These are phyloP conservation scores for Claviceps pazoutovae DNA, from an alignment of 2,329 filamentous ascomycete species.

Conservation along the genomic window DNA sequence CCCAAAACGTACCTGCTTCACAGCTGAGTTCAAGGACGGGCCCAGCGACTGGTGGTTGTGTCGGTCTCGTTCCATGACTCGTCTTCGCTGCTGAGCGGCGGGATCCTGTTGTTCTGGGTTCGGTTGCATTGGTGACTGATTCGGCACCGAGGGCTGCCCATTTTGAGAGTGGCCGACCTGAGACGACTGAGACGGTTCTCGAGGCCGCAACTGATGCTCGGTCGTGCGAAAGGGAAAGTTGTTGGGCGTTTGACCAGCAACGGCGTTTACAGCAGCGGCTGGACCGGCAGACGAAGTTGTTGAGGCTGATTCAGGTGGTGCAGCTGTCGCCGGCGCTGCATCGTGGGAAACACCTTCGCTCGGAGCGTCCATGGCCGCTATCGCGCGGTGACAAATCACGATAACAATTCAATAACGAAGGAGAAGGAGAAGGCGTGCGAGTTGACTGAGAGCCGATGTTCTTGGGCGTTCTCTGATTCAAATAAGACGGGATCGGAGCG, in stretches of 20 bases:
- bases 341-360: neutral
- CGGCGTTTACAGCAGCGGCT: conserved; percentile 1
- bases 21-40: conserved; percentile 42
- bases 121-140: conserved; percentile 3
- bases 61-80: conserved; percentile 31
- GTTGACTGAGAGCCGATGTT: neutral
- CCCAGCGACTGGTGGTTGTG: conserved; percentile 56
- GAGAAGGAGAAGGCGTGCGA: conserved; percentile 1
- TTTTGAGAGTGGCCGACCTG: neutral
- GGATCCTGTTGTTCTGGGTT: conserved; percentile 9
- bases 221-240: neutral
- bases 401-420: neutral
- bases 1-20: conserved; percentile 50
- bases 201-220: conserved; percentile 1
- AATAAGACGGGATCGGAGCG: neutral
- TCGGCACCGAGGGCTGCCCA: conserved; percentile 8
- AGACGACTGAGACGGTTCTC: conserved; percentile 8
- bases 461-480: no score
- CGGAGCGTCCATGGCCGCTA: conserved; percentile 3
- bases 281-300: conserved; percentile 1
- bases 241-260: neutral
- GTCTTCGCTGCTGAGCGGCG: conserved; percentile 13
- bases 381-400: neutral
- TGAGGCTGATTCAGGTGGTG: neutral
- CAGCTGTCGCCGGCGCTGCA: neutral